phyloP scores from a whole-genome alignment of 495 filamentous ascomycete genomes.

The Jackrogersella minutella region DNA sequence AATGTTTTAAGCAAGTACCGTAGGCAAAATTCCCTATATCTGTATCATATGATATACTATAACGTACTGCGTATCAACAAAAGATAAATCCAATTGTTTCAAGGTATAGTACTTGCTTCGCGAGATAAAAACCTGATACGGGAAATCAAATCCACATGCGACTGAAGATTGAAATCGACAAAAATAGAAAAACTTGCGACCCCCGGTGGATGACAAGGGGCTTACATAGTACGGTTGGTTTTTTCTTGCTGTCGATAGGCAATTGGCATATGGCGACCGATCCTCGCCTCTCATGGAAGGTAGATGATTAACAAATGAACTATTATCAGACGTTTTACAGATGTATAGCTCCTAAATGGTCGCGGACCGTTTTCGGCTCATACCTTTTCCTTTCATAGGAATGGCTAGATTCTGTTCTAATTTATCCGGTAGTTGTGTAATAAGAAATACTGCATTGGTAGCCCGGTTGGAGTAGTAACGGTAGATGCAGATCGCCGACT shows the following conservation, averaged over 20 bases:
- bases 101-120: not conserved
- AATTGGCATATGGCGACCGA: not conserved
- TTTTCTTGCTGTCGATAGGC: not conserved
- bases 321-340: no score
- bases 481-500: no score
- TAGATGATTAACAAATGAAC: not conserved
- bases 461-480: no score
- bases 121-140: not conserved
- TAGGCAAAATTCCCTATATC: no score
- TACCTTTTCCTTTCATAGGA: not conserved
- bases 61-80: no score
- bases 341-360: not conserved
- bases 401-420: not conserved
- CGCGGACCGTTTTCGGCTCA: not conserved
- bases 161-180: no score
- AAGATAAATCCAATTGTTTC: not conserved
- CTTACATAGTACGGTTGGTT: not conserved
- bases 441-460: no score
- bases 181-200: no score
- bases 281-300: constrained; percentile 2
- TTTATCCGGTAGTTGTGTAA: constrained; percentile 3
- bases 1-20: constrained; percentile 6
- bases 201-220: no score
- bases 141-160: not conserved
- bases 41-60: no score